A percentile compares a stretch with the other conserved stretches of the same genome.
phyloP scores from a whole-genome alignment of 192 early-diverging fungal species.

The Oehlia diaphana region DNA sequence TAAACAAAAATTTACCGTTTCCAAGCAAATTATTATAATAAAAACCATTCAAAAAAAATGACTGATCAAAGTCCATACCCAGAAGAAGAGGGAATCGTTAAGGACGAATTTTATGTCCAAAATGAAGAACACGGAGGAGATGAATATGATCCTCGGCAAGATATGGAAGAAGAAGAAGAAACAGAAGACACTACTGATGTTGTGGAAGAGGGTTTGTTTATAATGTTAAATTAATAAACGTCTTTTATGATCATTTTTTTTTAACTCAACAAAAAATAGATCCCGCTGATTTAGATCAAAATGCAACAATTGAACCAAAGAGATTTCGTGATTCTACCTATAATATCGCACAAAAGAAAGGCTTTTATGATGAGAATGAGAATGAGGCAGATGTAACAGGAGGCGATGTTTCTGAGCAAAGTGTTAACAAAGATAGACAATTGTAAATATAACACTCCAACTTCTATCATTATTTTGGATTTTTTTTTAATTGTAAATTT shows the following conservation, averaged over 20 bases:
- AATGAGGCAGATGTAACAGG: neutral
- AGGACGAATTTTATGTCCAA: neutral
- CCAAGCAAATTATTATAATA: no score
- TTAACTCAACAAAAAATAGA: no score
- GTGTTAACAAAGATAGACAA: slow-evolving; percentile 10
- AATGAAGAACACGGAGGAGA: slow-evolving; percentile 15
- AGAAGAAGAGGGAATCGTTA: slow-evolving; percentile 16
- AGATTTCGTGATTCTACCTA: neutral
- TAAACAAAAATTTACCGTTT: no score
- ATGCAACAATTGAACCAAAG: neutral
- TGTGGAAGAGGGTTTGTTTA: neutral
- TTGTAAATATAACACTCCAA: neutral
- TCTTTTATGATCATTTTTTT: no score
- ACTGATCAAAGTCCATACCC: no score
- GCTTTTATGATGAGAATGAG: neutral
- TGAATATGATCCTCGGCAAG: slow-evolving; percentile 12
- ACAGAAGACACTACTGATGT: neutral
- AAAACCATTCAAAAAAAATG: no score
- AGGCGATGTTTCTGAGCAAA: neutral
- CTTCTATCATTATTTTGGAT: no score
- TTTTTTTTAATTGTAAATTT: neutral
- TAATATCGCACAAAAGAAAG: neutral
- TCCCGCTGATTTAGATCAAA: neutral
- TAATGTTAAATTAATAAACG: no score
- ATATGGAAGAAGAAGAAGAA: neutral